These are phyloP conservation scores for Acaromyces ingoldii DNA, from an alignment of 1,284 basidiomycete genomes.

Conservation along the genomic window DNA sequence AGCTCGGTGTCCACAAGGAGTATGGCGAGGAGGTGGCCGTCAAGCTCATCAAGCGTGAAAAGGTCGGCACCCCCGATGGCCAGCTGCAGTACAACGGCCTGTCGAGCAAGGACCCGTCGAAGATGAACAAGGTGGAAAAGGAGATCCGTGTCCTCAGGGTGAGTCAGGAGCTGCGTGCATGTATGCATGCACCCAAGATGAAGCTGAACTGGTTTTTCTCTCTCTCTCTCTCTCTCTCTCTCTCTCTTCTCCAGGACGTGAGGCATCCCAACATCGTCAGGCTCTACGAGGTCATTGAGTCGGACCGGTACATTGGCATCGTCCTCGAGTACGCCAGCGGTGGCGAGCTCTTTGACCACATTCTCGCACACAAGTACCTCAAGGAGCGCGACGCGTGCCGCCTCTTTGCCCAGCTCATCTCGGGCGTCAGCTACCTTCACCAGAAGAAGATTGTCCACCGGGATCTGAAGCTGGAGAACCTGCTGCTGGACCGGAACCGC, in stretches of 20 bases:
- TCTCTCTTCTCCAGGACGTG: constrained; percentile 62
- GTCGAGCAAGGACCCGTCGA: constrained; percentile 54
- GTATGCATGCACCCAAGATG: background rate
- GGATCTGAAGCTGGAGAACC: constrained; percentile 97
- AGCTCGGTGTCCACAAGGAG: constrained; percentile 83
- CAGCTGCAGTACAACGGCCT: constrained; percentile 24
- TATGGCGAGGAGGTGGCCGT: constrained; percentile 99
- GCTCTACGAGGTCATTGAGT: constrained; percentile 97
- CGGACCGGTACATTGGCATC: constrained; percentile 99
- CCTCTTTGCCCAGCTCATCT: constrained; percentile 96
- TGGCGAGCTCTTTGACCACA: constrained; percentile 98
- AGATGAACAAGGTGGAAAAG: constrained; percentile 91
- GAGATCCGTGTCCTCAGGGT: constrained; percentile 96
- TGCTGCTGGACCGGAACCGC: constrained; percentile 90
- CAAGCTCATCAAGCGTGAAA: constrained; percentile 91
- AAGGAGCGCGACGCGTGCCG: constrained; percentile 91
- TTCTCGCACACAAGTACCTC: constrained; percentile 93
- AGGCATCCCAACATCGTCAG: constrained; percentile 98
- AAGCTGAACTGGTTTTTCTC: constrained; percentile 6
- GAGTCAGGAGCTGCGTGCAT: constrained; percentile 47
- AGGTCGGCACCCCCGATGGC: constrained; percentile 67
- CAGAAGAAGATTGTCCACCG: constrained; percentile 98
- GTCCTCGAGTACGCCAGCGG: constrained; percentile 97
- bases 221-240: constrained; percentile 12
- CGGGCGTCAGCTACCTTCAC: constrained; percentile 97